These are phyloP conservation scores for Penicillium sp. DNA, from an alignment of 2,329 filamentous ascomycete genomes.

Conservation along the genomic window DNA sequence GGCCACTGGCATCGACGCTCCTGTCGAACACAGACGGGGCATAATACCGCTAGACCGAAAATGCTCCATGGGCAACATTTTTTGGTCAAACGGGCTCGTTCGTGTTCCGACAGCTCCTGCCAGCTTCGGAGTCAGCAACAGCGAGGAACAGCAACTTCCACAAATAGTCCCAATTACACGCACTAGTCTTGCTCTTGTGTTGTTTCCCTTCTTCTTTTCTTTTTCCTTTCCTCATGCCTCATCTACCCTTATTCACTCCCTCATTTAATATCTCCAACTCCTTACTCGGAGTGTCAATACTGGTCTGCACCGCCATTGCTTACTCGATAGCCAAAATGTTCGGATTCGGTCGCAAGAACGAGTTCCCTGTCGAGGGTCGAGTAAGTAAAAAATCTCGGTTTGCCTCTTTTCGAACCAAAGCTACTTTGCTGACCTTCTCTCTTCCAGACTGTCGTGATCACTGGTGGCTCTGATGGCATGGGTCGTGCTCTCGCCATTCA, in stretches of 20 bases:
- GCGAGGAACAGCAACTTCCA: constrained; percentile 9
- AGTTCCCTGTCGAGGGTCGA: constrained; percentile 83
- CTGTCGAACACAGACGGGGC: too few relatives aligned
- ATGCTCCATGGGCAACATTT: too few relatives aligned
- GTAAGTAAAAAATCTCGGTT: constrained; percentile 54
- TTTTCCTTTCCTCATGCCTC: constrained; percentile 28
- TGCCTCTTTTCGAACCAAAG: neutral
- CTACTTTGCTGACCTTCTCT: constrained; percentile 19
- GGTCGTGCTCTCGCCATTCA: constrained; percentile 74
- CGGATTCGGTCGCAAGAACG: constrained; percentile 60
- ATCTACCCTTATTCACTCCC: constrained; percentile 22
- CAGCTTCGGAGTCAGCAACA: neutral
- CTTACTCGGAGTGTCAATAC: constrained; percentile 37
- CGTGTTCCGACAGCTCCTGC: constrained; percentile 4
- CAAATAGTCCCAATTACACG: neutral
- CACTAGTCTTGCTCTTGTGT: constrained; percentile 9
- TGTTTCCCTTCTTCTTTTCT: constrained; percentile 9
- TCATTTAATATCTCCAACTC: constrained; percentile 31
- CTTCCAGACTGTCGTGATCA: constrained; percentile 78
- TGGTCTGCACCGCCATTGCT: constrained; percentile 38
- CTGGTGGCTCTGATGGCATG: constrained; percentile 92
- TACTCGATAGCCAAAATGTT: constrained; percentile 46
- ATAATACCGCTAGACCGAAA: too few relatives aligned
- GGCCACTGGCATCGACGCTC: constrained; percentile 5
- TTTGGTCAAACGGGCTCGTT: too few relatives aligned